Base-by-base conservation (phyloP, 2,329 filamentous ascomycete species). In the Botrytis medusae region DNA sequence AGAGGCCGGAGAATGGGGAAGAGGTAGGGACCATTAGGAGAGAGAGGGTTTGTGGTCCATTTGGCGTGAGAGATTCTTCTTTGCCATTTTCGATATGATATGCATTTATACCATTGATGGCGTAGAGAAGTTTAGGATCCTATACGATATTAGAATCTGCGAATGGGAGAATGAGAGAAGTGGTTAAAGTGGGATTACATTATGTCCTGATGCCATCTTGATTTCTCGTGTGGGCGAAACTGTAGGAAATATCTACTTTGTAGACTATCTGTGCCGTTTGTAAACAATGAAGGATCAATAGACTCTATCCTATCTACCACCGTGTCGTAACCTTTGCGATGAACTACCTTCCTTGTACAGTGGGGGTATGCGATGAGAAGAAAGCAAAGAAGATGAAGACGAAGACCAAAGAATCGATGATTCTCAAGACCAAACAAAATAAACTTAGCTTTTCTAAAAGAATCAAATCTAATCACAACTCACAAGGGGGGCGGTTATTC, bases 1-100 rank as follows among this genome's bases (percentile, higher is more conserved):
- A 84, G 64, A 88, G 73, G 14, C 75, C 79, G 65, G 87, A 86
- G 79, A 89, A 93, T 37, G 91, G 88, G 44, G 93, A 93, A 25
- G 92, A 92, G 4, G 95, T 98, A 10, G 95, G 95, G 29, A 98
- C 95, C 95, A 98, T 98, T 79, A 98, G 85, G 73, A 98, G 87
- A 34, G 95, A 97, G 71, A 99, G 87, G 0, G 95, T 98, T 84
- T 98, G 94, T 29, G 94, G 92, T 2, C 95, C 94, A 2, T 92
- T 92, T 0, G 92, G 90, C 22, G 94, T 98, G 79, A 99, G 90
- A 22, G 89, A 88, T 72, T 91, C 86, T 83, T 98, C 95, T 78
- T 91, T 88, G 82, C 96, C 95, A 87, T 97, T 89, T 82, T 94
- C 90, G 75, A 98, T 90, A 81, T 98, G 94, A 84, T 94, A 97